Conservation (phyloP, 306 rosid species). For the Rubus idaeus region DNA sequence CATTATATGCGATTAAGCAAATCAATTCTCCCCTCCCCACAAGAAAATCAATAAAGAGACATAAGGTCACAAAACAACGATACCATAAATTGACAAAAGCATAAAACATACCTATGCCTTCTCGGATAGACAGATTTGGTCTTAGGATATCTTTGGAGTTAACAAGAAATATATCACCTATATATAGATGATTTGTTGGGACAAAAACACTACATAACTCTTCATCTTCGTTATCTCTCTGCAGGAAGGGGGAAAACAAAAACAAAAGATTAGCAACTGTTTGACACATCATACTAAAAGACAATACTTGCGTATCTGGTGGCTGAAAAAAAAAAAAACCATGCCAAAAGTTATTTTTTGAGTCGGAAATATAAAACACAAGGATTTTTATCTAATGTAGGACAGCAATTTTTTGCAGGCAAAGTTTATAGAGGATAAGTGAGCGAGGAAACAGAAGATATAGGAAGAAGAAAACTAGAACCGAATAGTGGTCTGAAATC, state of each 20-base stretch:
- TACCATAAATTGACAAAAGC: background rate
- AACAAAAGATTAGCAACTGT: slow-evolving; percentile 13
- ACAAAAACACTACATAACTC: slow-evolving; percentile 90
- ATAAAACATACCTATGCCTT: slow-evolving; percentile 74
- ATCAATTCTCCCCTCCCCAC: background rate
- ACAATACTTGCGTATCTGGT: slow-evolving; percentile 12
- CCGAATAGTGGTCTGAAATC: background rate
- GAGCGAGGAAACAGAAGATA: background rate
- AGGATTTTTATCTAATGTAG: background rate
- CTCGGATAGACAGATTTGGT: slow-evolving; percentile 86
- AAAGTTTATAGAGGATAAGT: background rate
- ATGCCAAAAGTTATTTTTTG: background rate
- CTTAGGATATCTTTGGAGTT: slow-evolving; percentile 76
- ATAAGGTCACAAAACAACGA: background rate
- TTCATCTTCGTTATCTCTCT: slow-evolving; percentile 81
- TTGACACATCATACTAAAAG: slow-evolving; percentile 10
- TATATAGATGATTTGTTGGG: slow-evolving; percentile 85
- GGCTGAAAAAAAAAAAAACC: background rate
- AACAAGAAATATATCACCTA: slow-evolving; percentile 79
- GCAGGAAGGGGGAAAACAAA: slow-evolving; percentile 23
- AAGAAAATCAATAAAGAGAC: background rate
- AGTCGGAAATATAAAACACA: background rate
- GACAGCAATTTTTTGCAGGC: background rate
- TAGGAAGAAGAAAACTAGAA: background rate
- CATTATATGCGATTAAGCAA: too few relatives aligned